Conservation (phyloP, 2,329 filamentous ascomycete genomes). For the Ceratocystis colombiana region DNA sequence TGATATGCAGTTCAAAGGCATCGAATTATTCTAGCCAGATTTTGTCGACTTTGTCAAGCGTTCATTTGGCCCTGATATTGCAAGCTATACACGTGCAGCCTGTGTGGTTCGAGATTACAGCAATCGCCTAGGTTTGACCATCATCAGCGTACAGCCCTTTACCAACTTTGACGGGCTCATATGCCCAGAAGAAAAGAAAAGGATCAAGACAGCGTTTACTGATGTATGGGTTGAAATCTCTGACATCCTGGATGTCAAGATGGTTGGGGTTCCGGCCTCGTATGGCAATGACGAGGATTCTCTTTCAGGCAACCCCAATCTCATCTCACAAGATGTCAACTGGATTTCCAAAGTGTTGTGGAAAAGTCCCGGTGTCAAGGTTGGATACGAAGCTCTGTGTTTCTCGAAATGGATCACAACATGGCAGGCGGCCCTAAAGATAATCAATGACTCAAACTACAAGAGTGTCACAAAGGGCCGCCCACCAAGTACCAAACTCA, state of each 20-base stretch:
- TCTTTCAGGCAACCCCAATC: conserved; percentile 16
- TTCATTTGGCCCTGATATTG: background rate
- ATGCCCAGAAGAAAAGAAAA: conserved; percentile 10
- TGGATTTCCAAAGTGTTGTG: conserved; percentile 18
- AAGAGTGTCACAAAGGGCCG: background rate
- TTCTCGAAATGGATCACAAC: conserved; percentile 24
- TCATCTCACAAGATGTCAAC: conserved; percentile 19
- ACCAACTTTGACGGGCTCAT: conserved; percentile 27
- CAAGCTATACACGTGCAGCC: conserved; percentile 17
- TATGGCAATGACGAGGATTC: conserved; percentile 21
- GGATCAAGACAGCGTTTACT: conserved; percentile 20
- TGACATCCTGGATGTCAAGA: conserved; percentile 21
- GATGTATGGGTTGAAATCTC: conserved; percentile 26
- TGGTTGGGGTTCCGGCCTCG: conserved; percentile 27
- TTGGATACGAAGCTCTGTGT: conserved; percentile 28
- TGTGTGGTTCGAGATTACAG: conserved; percentile 18
- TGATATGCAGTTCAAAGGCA: conserved; percentile 26
- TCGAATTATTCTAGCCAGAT: conserved; percentile 29
- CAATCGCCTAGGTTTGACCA: conserved; percentile 22
- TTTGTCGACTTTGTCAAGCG: conserved; percentile 22
- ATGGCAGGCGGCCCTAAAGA: conserved; percentile 26
- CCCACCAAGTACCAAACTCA: conserved; percentile 25
- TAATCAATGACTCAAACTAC: conserved; percentile 20
- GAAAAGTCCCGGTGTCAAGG: conserved; percentile 19
- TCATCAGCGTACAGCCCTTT: conserved; percentile 28